A percentile compares a stretch with the other conserved stretches of the same genome.
These are phyloP conservation scores for Fonsecaea pedrosoi DNA, from an alignment of 2,329 filamentous ascomycete genomes.

Conservation along the genomic window DNA sequence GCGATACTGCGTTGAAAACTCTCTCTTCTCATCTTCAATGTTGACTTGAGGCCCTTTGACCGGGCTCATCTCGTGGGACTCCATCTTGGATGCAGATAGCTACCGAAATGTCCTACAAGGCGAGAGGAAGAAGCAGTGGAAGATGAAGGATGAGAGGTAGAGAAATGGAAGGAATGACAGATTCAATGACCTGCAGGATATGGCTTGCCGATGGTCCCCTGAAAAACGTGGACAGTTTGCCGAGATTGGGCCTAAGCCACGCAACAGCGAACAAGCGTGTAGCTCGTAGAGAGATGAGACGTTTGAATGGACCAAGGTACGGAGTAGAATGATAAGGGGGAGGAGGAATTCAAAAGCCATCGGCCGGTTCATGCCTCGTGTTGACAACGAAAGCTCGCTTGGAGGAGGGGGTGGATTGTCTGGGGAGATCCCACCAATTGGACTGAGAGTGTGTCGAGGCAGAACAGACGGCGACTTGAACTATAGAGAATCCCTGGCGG, in stretches of 20 bases:
- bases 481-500: background rate
- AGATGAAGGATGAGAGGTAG: conserved; percentile 9
- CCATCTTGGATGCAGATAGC: conserved; percentile 15
- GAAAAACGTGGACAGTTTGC: conserved; percentile 20
- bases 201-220: conserved; percentile 16
- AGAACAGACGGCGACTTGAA: conserved; percentile 12
- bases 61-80: conserved; percentile 22
- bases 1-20: conserved; percentile 13
- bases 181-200: conserved; percentile 2
- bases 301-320: background rate
- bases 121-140: background rate
- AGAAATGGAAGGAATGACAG: conserved; percentile 11
- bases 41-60: conserved; percentile 23
- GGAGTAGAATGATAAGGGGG: conserved; percentile 7
- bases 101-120: background rate
- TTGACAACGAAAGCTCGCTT: background rate
- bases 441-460: background rate
- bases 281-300: background rate
- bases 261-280: conserved; percentile 4
- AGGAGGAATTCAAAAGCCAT: background rate
- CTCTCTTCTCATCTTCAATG: conserved; percentile 19
- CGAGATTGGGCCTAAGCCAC: conserved; percentile 10
- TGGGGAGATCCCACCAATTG: conserved; percentile 15
- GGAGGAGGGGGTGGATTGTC: background rate
- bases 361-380: background rate